phyloP scores from a whole-genome alignment of 176 grass and related monocot species.

The Tillandsia fasciculata region DNA sequence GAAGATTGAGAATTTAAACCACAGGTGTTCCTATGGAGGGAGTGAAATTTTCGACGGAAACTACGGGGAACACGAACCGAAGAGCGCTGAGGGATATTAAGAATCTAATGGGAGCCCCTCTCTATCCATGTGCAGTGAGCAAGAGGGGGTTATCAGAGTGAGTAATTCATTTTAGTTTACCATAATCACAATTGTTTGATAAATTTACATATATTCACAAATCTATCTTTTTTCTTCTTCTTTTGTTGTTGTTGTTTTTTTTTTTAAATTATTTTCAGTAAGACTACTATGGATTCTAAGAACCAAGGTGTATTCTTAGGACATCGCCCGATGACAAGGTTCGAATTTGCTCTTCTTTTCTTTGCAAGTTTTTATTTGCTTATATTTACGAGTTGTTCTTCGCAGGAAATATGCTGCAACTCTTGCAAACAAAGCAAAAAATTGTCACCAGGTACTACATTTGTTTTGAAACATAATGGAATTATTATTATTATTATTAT shows the following conservation, averaged over 20 bases:
- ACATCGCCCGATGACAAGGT: constrained; percentile 52
- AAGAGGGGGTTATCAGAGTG: constrained; percentile 44
- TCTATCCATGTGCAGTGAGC: constrained; percentile 34
- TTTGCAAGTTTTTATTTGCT: neutral
- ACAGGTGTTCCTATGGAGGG: constrained; percentile 50
- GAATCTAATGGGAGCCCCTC: constrained; percentile 34
- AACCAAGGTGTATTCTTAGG: constrained; percentile 11
- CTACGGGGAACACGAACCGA: constrained; percentile 26
- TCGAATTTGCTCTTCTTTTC: neutral
- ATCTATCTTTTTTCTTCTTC: neutral
- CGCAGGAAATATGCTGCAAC: constrained; percentile 44
- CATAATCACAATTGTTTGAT: neutral
- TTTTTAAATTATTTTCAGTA: constrained; percentile 31
- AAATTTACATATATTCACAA: neutral
- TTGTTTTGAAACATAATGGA: constrained; percentile 1
- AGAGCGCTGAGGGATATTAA: constrained; percentile 49
- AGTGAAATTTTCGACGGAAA: constrained; percentile 31
- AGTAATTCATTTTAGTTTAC: constrained; percentile 13
- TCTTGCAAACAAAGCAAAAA: constrained; percentile 25
- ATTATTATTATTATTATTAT: no score
- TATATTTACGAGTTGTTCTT: constrained; percentile 10
- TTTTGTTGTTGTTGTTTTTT: neutral
- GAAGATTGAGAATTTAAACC: neutral
- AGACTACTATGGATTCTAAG: constrained; percentile 17
- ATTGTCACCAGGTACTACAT: constrained; percentile 21